Evolutionary conservation across 2,329 filamentous ascomycete species (phyloP).

Genomic region (Xylariomycetidae sp.): DNA sequence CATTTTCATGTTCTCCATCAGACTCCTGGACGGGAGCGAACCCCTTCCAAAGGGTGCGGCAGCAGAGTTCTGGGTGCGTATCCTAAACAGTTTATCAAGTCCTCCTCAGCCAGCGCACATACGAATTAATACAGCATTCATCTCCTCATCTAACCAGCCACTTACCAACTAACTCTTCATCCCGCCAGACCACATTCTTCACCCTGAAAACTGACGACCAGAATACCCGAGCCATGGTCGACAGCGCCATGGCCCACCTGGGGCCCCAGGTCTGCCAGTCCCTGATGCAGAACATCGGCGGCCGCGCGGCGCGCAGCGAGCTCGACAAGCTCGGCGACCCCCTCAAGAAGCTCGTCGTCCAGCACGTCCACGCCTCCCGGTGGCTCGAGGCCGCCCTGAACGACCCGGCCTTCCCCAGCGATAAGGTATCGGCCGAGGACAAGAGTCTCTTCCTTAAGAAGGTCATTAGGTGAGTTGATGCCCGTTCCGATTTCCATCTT

Average conservation of each 20-base stretch:
- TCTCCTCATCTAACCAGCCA: too few relatives aligned
- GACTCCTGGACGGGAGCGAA: slow-evolving; percentile 66
- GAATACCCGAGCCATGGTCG: slow-evolving; percentile 38
- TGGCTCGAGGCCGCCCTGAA: slow-evolving; percentile 61
- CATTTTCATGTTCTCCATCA: slow-evolving; percentile 68
- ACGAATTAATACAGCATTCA: too few relatives aligned
- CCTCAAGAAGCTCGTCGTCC: slow-evolving; percentile 61
- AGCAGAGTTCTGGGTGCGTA: slow-evolving; percentile 68
- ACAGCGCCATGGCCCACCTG: slow-evolving; percentile 51
- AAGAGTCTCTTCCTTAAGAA: slow-evolving; percentile 63
- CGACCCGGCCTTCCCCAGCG: slow-evolving; percentile 51
- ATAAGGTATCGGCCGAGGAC: slow-evolving; percentile 54
- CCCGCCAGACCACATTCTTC: slow-evolving; percentile 55
- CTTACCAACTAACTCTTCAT: too few relatives aligned
- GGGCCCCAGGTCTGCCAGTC: slow-evolving; percentile 57
- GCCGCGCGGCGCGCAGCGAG: slow-evolving; percentile 65
- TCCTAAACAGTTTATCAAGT: neutral
- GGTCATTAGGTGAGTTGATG: slow-evolving; percentile 51
- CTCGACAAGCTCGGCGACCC: slow-evolving; percentile 67
- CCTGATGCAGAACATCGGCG: slow-evolving; percentile 62
- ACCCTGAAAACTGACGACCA: slow-evolving; percentile 38
- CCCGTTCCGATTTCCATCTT: neutral
- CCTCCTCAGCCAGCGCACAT: too few relatives aligned
- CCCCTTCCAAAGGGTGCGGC: slow-evolving; percentile 71
- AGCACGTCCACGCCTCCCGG: slow-evolving; percentile 48